Evolutionary conservation across 257 asterid genomes (phyloP), one percentile per base, ranked within the genome.

Genomic region (Solanum boliviense): DNA sequence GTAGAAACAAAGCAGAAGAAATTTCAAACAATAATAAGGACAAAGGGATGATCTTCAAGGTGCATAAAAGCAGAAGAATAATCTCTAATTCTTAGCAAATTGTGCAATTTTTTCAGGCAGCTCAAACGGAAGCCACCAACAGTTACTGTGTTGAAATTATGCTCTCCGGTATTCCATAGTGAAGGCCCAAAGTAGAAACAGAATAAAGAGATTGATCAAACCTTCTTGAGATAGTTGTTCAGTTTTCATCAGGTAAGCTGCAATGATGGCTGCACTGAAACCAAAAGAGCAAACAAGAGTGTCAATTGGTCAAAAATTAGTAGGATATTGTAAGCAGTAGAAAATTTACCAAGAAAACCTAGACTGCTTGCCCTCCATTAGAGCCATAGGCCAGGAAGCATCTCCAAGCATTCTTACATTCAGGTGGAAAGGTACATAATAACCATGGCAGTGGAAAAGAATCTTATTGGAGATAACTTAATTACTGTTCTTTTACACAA

Each of bases 171-270:
- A 70, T 29, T 87, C 70, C 85, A 89, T 79, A 73, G 79, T 70
- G 27, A 84, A 84, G 86, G 84, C 72, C 84, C 83, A 88, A 81
- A 88, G 44, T 86, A 29, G 86, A 88, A 90, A 86, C 86, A 35
- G 27, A 89, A 41, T 16, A 88, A 72, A 32, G 67, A 85, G 89
- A 75, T 56, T 88, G 87, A 88, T 82, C 90, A 36, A 38, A 97
- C 99, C 99, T 92, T 95, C 99, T 89, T 83, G 93, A 23, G 99
- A 92, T 91, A 97, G 93, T 79, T 91, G 95, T 91, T 94, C 99
- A 90, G 96, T 92, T 92, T 92, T 95, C 99, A 97, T 97, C 98
- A 97, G 92, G 94, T 96, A 95, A 72, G 99, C 99, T 65, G 95
- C 89, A 90, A 95, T 86, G 85, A 97, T 93, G 91, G 99, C 95